Evolutionary conservation across 2,329 filamentous ascomycete species (phyloP), one percentile per base, ranked within the genome.

Genomic region (Cladorrhinum sp.): DNA sequence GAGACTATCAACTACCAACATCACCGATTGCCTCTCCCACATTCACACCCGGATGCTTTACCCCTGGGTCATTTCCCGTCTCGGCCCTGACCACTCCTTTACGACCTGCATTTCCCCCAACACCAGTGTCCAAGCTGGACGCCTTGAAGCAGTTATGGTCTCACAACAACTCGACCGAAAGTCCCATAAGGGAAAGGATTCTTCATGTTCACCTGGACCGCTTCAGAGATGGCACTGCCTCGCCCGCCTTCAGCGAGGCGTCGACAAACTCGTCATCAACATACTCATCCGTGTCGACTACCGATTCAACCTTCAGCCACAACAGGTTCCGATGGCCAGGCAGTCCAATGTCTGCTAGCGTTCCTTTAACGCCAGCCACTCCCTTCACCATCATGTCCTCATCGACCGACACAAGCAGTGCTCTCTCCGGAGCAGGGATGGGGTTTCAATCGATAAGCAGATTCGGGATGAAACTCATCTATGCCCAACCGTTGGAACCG

Each of bases 391-490:
- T 60, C 18, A 70, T 73, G 7, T 79, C 75, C 5, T 78, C 76
- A 18, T 71, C 68, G 7, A 48, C 67, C 39, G 65, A 68, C 8
- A 67, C 72, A 6, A 67, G 68, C 1, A 68, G 60, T 16, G 36
- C 58, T 5, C 53, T 54, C 5, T 64, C 63, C 1, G 50, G 42
- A 5, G 16, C 71, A 39, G 70, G 69, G 14, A 64, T 72, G 20
- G 62, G 67, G 72, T 4, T 70, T 42, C n/a, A 46, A 20, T 46
- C 42, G 3, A 46, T 77, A 1, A 75, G 73, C 46, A 70, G 73
- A 16, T 81, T 80, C 58, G 80, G 80, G 28, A 74, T 86, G 65
- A 78, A 78, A 16, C 74, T 87, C 24, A 73, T 85, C 30, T 74
- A 84, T 67, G 74, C 80, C 24, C 73, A 76, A 28, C 69, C 77